Conservation (phyloP, 257 asterid genomes). For the Cinchona pubescens region DNA sequence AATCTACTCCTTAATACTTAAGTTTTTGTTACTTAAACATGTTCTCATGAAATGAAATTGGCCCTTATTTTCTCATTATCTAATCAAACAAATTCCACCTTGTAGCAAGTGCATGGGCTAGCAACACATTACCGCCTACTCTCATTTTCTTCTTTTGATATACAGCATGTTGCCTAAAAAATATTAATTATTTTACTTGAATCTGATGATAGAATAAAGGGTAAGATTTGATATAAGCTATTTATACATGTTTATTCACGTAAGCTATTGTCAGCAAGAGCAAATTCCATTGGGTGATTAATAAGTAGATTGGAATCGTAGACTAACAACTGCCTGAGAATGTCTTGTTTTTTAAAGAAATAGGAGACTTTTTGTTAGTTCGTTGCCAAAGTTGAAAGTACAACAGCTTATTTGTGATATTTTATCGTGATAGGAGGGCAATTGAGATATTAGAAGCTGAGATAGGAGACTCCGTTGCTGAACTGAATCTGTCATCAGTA, state of each 20-base stretch:
- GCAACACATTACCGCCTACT: not conserved
- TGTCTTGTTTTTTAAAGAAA: not conserved
- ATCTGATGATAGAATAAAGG: too few relatives aligned
- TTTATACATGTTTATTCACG: not conserved
- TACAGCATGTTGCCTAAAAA: too few relatives aligned
- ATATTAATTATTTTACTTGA: too few relatives aligned
- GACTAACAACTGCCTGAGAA: too few relatives aligned
- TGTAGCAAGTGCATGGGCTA: not conserved
- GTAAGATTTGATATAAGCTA: too few relatives aligned
- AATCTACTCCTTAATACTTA: not conserved
- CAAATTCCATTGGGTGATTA: not conserved
- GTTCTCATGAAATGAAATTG: not conserved
- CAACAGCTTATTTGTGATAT: not conserved
- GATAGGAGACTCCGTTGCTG: slow-evolving; percentile 40
- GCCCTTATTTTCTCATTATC: not conserved
- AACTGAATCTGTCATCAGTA: slow-evolving; percentile 25
- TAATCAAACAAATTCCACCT: too few relatives aligned
- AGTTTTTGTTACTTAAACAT: not conserved
- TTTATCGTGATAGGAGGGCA: slow-evolving; percentile 63
- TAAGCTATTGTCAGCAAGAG: not conserved
- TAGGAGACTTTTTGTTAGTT: slow-evolving; percentile 5
- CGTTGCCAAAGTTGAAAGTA: slow-evolving; percentile 16
- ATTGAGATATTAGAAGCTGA: slow-evolving; percentile 81
- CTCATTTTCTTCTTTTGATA: too few relatives aligned
- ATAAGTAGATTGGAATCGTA: not conserved